Evolutionary conservation across 2,329 filamentous ascomycete genomes (phyloP).

Genomic region (Ampelomyces quisqualis): DNA sequence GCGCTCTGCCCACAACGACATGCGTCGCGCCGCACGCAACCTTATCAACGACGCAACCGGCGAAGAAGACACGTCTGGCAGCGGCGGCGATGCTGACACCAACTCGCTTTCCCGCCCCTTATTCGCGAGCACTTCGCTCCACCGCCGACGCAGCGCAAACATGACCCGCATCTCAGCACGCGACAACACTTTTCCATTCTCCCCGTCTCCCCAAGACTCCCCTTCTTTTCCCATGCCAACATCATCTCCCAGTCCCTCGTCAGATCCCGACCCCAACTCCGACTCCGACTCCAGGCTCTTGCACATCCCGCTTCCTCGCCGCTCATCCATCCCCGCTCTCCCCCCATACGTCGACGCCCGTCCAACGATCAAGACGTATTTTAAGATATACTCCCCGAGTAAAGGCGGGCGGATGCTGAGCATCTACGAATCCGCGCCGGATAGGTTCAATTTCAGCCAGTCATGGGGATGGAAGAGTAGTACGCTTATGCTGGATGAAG

Average conservation of each 20-base stretch:
- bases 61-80: constrained; percentile 49
- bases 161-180: constrained; percentile 16
- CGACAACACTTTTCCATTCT: background rate
- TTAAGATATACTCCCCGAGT: constrained; percentile 61
- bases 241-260: constrained; percentile 10
- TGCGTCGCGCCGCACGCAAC: constrained; percentile 29
- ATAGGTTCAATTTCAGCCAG: constrained; percentile 61
- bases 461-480: constrained; percentile 64
- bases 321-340: constrained; percentile 44
- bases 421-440: constrained; percentile 60
- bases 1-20: constrained; percentile 42
- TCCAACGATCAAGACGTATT: constrained; percentile 61
- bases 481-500: constrained; percentile 58
- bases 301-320: too few relatives aligned
- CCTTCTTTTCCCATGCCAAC: constrained; percentile 21
- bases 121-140: constrained; percentile 20
- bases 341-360: constrained; percentile 57
- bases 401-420: constrained; percentile 60
- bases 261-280: constrained; percentile 28
- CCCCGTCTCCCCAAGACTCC: constrained; percentile 20
- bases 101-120: constrained; percentile 32
- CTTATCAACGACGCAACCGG: constrained; percentile 25
- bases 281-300: too few relatives aligned
- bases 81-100: constrained; percentile 50
- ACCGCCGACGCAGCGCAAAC: constrained; percentile 21